Percentiles rank a stretch among this genome's conserved stretches.
phyloP scores from a whole-genome alignment of 805 yeast genomes.

The Cyberlindnera nakhonratchasimensis region DNA sequence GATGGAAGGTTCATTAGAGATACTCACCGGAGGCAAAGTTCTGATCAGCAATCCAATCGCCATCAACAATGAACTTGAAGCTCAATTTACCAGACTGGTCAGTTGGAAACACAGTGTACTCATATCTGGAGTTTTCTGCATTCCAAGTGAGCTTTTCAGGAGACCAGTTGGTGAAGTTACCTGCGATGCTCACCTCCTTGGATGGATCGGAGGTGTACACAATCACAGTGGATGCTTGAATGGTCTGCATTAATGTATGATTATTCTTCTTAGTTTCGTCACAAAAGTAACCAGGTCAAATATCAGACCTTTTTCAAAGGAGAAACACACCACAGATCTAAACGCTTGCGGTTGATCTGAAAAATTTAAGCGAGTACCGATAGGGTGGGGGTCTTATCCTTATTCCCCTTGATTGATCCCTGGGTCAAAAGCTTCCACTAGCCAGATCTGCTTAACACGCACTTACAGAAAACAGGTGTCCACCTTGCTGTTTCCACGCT shows the following conservation, averaged over 20 bases:
- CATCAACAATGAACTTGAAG: conserved; percentile 27
- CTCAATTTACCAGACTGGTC: conserved; percentile 22
- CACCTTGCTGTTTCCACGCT: too few species aligned
- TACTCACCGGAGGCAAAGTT: conserved; percentile 23
- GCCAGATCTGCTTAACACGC: too few species aligned
- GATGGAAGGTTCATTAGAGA: conserved; percentile 4
- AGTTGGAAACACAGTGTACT: conserved; percentile 12
- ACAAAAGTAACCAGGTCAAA: too few species aligned
- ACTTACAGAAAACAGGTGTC: too few species aligned
- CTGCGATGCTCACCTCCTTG: conserved; percentile 33
- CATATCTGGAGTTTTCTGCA: conserved; percentile 3
- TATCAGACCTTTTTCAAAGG: too few species aligned
- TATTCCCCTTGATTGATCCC: too few species aligned
- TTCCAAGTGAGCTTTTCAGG: conserved; percentile 19
- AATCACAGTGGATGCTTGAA: conserved; percentile 3
- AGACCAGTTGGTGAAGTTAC: conserved; percentile 36
- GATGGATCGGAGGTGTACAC: conserved; percentile 15
- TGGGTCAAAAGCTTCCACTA: too few species aligned
- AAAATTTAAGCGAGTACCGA: too few species aligned
- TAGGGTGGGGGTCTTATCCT: too few species aligned
- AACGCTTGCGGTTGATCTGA: too few species aligned
- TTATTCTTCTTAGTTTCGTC: too few species aligned
- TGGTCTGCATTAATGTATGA: background rate
- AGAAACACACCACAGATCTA: too few species aligned
- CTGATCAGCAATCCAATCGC: conserved; percentile 21